Percentiles rank a stretch among this genome's conserved stretches.
Evolutionary conservation across 371 early-diverging fungal species (phyloP).

Genomic region (Thermomucor indicae-seudaticae): DNA sequence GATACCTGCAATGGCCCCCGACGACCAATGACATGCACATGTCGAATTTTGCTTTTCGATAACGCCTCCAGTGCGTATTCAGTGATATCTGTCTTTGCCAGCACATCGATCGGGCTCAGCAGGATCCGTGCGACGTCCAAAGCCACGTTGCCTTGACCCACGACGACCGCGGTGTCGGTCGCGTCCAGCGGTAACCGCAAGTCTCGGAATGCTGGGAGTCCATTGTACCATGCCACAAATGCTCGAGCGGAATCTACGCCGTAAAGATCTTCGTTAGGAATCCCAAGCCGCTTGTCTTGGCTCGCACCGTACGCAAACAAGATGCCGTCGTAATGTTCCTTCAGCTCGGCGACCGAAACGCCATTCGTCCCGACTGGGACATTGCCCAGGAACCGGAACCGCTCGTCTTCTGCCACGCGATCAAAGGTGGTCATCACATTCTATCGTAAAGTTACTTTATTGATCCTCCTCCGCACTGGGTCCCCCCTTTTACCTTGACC

Average conservation of each 20-base stretch:
- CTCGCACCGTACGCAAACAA: conserved; percentile 89
- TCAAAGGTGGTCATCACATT: conserved; percentile 86
- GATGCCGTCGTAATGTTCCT: conserved; percentile 70
- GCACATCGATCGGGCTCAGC: conserved; percentile 67
- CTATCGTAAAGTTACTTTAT: conserved; percentile 21
- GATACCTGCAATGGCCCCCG: conserved; percentile 88
- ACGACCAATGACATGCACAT: conserved; percentile 87
- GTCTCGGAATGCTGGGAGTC: conserved; percentile 63
- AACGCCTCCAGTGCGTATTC: conserved; percentile 72
- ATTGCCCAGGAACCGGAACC: conserved; percentile 83
- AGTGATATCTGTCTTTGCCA: conserved; percentile 87
- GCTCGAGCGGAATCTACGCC: conserved; percentile 78
- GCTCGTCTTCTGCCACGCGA: conserved; percentile 63
- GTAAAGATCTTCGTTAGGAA: conserved; percentile 58
- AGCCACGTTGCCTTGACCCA: conserved; percentile 98
- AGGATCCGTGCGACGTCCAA: conserved; percentile 92
- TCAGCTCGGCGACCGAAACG: conserved; percentile 56
- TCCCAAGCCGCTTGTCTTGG: conserved; percentile 66
- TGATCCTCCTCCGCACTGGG: too few relatives aligned
- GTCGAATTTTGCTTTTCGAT: conserved; percentile 62
- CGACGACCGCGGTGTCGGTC: conserved; percentile 73
- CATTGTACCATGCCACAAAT: conserved; percentile 97
- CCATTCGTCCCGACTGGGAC: conserved; percentile 53
- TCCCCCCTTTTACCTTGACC: conserved; percentile 82
- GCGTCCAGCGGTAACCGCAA: conserved; percentile 58